Percentiles rank a stretch among this genome's conserved stretches.
phyloP scores from a whole-genome alignment of 345 rosid genomes.

The Melaleuca quinquenervia region DNA sequence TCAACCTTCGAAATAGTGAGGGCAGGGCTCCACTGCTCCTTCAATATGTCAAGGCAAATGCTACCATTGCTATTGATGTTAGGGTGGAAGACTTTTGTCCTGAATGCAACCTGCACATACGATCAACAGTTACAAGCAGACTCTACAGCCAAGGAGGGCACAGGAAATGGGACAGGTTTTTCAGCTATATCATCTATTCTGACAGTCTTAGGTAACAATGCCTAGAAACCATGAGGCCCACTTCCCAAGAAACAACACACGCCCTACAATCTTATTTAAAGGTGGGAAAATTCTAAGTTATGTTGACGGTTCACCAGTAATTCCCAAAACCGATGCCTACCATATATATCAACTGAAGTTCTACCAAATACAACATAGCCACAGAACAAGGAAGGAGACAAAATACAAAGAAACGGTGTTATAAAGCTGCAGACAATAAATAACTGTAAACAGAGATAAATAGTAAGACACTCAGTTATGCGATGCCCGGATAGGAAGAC shows the following conservation, averaged over 20 bases:
- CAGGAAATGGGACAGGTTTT: not conserved
- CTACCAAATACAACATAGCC: not conserved
- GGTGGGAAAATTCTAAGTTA: not conserved
- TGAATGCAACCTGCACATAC: not conserved
- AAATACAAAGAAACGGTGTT: not conserved
- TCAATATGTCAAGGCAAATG: conserved; percentile 1
- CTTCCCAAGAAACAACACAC: not conserved
- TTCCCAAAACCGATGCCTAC: not conserved
- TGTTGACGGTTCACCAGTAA: not conserved
- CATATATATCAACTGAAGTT: not conserved
- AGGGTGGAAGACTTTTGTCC: conserved; percentile 1
- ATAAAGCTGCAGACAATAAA: not conserved
- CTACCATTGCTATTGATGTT: conserved; percentile 3
- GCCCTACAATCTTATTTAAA: not conserved
- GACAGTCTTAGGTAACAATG: not conserved
- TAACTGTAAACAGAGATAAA: not conserved
- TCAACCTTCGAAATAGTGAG: conserved; percentile 1
- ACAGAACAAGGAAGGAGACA: not conserved
- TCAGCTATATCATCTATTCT: not conserved
- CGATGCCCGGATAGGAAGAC: not conserved
- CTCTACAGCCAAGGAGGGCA: not conserved
- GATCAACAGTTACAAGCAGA: not conserved
- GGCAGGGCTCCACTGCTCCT: conserved; percentile 3
- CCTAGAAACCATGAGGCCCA: not conserved
- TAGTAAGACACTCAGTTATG: not conserved